A percentile compares a stretch with the other conserved stretches of the same genome.
Conservation (phyloP, 78 protist genomes). For the Dictyostelium discoideum region DNA sequence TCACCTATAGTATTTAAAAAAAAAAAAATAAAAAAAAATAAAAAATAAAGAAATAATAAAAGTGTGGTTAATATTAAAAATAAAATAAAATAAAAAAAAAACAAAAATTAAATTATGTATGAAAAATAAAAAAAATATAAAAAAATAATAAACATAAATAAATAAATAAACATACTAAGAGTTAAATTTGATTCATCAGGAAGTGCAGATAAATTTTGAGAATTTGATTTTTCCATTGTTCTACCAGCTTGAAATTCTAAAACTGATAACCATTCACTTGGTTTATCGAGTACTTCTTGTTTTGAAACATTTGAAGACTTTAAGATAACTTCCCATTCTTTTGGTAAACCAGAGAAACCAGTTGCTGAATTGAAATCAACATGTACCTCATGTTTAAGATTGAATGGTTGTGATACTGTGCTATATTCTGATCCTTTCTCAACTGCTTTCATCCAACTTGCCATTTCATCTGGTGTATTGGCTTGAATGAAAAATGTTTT, state of each 20-base stretch:
- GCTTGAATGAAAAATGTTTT: conserved; percentile 85
- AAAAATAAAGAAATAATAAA: not conserved
- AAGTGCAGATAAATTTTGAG: not conserved
- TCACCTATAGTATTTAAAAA: conserved; percentile 1
- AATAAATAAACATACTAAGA: not conserved
- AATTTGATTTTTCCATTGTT: not conserved
- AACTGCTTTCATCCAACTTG: conserved; percentile 75
- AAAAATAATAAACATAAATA: too few relatives aligned
- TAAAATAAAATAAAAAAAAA: too few relatives aligned
- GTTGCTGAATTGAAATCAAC: conserved; percentile 83
- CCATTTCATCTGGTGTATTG: conserved; percentile 32
- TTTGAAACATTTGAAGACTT: conserved; percentile 64
- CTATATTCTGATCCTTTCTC: conserved; percentile 79
- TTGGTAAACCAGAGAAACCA: conserved; percentile 87
- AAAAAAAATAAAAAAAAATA: not conserved
- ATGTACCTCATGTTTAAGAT: conserved; percentile 79
- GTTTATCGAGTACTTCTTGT: conserved; percentile 81
- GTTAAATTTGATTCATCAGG: conserved; percentile 80
- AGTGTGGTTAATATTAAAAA: not conserved
- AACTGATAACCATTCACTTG: conserved; percentile 74
- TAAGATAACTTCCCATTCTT: conserved; percentile 85
- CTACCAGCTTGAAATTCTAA: conserved; percentile 78
- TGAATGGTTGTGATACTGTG: conserved; percentile 76
- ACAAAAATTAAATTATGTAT: too few relatives aligned
- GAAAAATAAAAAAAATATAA: too few relatives aligned